Conservation (phyloP, 306 rosid genomes). For the Luffa acutangula region DNA sequence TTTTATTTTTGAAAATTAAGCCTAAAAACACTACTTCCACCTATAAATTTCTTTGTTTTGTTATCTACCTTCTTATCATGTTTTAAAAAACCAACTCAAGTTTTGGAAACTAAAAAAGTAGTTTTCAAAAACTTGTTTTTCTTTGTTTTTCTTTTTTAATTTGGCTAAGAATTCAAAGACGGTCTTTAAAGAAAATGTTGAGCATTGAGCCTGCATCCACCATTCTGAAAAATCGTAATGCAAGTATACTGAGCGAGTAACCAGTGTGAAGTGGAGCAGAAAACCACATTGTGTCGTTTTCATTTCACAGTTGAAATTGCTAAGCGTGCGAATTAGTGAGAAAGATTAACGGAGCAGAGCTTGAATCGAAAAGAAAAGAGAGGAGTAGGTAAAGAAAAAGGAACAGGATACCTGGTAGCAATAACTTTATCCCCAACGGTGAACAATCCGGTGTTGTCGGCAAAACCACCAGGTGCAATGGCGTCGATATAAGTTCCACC, state of each 20-base stretch:
- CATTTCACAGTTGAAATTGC: not conserved
- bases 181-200: not conserved
- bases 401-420: slow-evolving; percentile 61
- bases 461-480: slow-evolving; percentile 80
- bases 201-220: not conserved
- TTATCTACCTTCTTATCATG: too few relatives aligned
- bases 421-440: slow-evolving; percentile 83
- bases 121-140: too few relatives aligned
- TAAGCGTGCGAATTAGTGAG: not conserved
- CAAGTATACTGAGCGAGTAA: not conserved
- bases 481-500: slow-evolving; percentile 97
- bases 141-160: too few relatives aligned
- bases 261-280: not conserved
- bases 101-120: too few relatives aligned
- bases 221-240: not conserved
- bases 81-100: too few relatives aligned
- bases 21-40: too few relatives aligned
- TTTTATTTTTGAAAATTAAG: too few relatives aligned
- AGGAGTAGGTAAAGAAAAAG: not conserved
- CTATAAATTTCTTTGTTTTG: too few relatives aligned
- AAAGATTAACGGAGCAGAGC: not conserved
- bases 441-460: slow-evolving; percentile 64
- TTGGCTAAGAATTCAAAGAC: too few relatives aligned
- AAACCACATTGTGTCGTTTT: not conserved
- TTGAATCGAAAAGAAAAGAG: not conserved